Evolutionary conservation across 257 asterid species (phyloP), one percentile per base, ranked within the genome.

Genomic region (Verbascum thapsus): DNA sequence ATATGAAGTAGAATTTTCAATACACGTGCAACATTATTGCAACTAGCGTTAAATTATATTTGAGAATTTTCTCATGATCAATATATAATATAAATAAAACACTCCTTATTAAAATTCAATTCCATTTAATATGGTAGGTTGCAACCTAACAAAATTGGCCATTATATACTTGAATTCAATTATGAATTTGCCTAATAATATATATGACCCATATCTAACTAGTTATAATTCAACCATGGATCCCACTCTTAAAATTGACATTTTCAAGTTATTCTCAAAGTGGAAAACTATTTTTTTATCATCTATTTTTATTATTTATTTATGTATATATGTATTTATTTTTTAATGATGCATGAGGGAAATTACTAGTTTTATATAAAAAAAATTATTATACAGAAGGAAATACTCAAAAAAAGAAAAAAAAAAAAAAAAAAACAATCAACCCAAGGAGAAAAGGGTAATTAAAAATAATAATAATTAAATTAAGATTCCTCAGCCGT

Each of bases 401-500:
- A n/a, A n/a, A n/a, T n/a, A n/a, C n/a, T n/a, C n/a, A n/a, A n/a
- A n/a, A 26, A 26, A 26, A 1, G 3, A 26, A 50, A 3, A 3
- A 1, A 30, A 53, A 53, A 5, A 53, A n/a, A 63, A 56, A 26
- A 40, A 55, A 48, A 10, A 35, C 47, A 59, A 20, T 1, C n/a
- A 58, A 19, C 62, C 74, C 69, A 44, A 51, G 42, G 15, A 64
- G 44, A n/a, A 37, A 47, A 62, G 48, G 16, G 40, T 32, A 47
- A 61, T 11, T 18, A 62, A 63, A 72, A n/a, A n/a, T n/a, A n/a
- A n/a, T n/a, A n/a, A n/a, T n/a, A n/a, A n/a, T n/a, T n/a, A n/a
- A n/a, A n/a, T n/a, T n/a, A n/a, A 82, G 89, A 82, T 82, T 82
- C 82, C 81, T 67, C 72, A 67, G 50, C 83, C 66, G 57, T 67